phyloP scores from a whole-genome alignment of 768 basidiomycete genomes.

The Astraeus odoratus region DNA sequence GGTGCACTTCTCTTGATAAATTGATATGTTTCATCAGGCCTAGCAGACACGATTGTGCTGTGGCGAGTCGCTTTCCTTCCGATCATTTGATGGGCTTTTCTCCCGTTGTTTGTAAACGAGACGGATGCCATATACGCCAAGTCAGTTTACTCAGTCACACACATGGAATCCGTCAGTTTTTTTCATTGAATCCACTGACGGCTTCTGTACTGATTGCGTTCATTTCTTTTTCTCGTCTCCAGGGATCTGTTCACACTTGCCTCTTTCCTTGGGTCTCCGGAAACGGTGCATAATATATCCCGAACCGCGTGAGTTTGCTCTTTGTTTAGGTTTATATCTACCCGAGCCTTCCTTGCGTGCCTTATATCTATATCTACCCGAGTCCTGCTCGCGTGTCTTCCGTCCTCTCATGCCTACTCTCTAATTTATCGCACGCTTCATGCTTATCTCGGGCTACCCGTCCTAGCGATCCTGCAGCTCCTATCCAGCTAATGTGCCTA shows the following conservation, averaged over 20 bases:
- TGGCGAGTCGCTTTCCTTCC: background rate
- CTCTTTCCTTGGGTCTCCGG: constrained; percentile 9
- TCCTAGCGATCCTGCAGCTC: too few species aligned
- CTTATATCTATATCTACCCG: constrained; percentile 28
- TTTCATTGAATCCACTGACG: constrained; percentile 4
- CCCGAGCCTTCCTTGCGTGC: too few species aligned
- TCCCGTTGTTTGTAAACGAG: background rate
- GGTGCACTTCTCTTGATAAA: too few species aligned
- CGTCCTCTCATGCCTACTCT: constrained; percentile 9
- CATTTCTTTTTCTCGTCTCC: constrained; percentile 4
- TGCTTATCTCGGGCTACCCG: background rate
- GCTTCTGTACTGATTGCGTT: constrained; percentile 13
- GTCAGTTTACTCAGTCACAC: constrained; percentile 2
- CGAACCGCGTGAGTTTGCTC: too few species aligned
- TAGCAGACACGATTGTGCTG: background rate
- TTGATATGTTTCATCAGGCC: background rate
- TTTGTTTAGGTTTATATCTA: too few species aligned
- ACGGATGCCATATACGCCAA: background rate
- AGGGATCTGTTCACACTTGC: background rate
- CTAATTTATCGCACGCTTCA: background rate
- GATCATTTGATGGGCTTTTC: background rate
- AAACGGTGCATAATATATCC: too few species aligned
- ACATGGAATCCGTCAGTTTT: constrained; percentile 20
- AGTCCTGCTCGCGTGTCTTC: constrained; percentile 3
- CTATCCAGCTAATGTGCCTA: constrained; percentile 20